Base-by-base conservation (phyloP, 495 filamentous ascomycete species). In the Podospora pseudoanserina region DNA sequence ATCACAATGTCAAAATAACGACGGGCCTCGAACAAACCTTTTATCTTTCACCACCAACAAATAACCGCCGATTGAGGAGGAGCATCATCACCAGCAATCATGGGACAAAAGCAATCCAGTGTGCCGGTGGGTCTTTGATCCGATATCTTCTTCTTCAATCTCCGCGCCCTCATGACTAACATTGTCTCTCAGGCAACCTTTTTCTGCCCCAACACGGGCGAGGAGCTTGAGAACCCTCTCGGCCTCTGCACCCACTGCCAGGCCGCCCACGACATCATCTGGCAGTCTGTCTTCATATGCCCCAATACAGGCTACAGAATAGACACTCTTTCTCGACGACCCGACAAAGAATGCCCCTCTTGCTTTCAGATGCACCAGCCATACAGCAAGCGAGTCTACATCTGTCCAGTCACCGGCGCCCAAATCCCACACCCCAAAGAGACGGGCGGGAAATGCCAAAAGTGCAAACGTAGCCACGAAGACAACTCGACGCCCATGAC, bases 271-370 rank as follows among this genome's bases (percentile, higher is more conserved):
- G 75, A 77, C 67, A 73, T 77, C 32, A 76, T 77, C 66, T 77
- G 74, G 72, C 75, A 77, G 68, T 70, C 71, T 9, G 75, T 77
- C 34, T 73, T 74, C 28, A 69, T 77, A 19, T 77, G 75, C 60
- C 75, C 74, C 63, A 77, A 77, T 68, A 77, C 75, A 16, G 75
- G 75, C 26, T 77, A 77, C 71, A 72, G 75, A 16, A 70, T 77
- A n/a, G 69, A 71, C 6, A 30, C 60, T 28, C 64, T 63, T 13
- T 63, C 72, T 27, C 66, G 39, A 11, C 66, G 68, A 11, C 74
- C 68, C 7, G 68, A 73, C 71, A 70, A 70, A 56, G 72, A 73
- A 67, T 77, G 75, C 58, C 53, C 70, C 2, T 76, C 74, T 32
- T 77, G 75, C 70, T 77, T 77, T 65, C 74, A 77, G 66, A 59